phyloP scores from a whole-genome alignment of 1,139 yeast species.

The Yamadazyma oceani region DNA sequence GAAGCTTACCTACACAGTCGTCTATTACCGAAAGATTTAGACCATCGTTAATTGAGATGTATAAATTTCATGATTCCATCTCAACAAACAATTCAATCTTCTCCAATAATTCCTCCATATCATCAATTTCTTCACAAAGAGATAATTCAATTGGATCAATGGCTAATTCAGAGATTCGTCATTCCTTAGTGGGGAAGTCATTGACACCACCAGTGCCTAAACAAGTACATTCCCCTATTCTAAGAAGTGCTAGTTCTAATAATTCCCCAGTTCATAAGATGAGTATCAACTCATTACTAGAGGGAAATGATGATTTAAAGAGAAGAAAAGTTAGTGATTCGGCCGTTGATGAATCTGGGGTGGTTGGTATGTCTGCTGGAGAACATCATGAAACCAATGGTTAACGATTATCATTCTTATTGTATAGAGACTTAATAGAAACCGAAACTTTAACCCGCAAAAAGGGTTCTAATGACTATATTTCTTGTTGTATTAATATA shows the following conservation, averaged over 20 bases:
- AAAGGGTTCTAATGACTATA: slow-evolving; percentile 1
- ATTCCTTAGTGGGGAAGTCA: slow-evolving; percentile 1
- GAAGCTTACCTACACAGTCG: slow-evolving; percentile 11
- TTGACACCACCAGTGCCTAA: slow-evolving; percentile 12
- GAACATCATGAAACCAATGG: neutral
- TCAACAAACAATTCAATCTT: slow-evolving; percentile 36
- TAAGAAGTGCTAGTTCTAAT: slow-evolving; percentile 16
- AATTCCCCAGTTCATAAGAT: slow-evolving; percentile 22
- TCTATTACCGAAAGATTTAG: slow-evolving; percentile 30
- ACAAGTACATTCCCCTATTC: slow-evolving; percentile 16
- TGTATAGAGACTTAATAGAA: neutral
- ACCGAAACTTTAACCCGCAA: neutral
- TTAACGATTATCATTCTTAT: no score
- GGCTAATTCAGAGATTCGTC: neutral
- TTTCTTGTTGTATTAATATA: slow-evolving; percentile 6
- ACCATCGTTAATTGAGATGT: slow-evolving; percentile 45
- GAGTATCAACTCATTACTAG: slow-evolving; percentile 34
- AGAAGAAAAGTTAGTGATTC: slow-evolving; percentile 15
- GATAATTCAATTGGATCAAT: slow-evolving; percentile 17
- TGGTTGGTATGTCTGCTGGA: neutral
- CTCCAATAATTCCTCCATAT: slow-evolving; percentile 32
- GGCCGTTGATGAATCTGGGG: neutral
- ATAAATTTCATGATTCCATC: slow-evolving; percentile 19
- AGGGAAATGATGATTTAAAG: slow-evolving; percentile 17
- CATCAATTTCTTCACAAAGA: slow-evolving; percentile 34